Conservation (phyloP, 2,329 filamentous ascomycete species). For the Beauveria varroae region DNA sequence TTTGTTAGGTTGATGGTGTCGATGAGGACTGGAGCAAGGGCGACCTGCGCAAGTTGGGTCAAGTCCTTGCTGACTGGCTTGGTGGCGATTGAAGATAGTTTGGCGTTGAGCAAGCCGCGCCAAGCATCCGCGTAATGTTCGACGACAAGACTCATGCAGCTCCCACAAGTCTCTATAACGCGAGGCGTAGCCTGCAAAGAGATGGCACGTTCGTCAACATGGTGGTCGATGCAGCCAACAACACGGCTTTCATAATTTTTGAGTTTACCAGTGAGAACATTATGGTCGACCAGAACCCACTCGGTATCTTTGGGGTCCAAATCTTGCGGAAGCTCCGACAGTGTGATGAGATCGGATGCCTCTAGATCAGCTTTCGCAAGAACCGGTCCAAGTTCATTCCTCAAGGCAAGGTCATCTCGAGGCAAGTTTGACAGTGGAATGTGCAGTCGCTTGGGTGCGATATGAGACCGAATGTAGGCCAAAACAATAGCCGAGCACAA, state of each 20-base stretch:
- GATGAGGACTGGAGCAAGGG: slow-evolving; percentile 63
- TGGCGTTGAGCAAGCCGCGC: slow-evolving; percentile 35
- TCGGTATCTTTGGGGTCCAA: slow-evolving; percentile 48
- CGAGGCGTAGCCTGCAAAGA: slow-evolving; percentile 42
- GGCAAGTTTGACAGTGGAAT: slow-evolving; percentile 69
- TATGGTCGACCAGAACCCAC: slow-evolving; percentile 78
- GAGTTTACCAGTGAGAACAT: slow-evolving; percentile 58
- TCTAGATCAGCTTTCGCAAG: slow-evolving; percentile 53
- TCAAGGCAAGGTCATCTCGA: slow-evolving; percentile 58
- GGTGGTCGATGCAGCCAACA: slow-evolving; percentile 67
- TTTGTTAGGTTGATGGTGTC: slow-evolving; percentile 62
- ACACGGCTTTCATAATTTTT: slow-evolving; percentile 45
- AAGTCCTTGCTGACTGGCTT: slow-evolving; percentile 30
- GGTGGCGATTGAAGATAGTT: neutral
- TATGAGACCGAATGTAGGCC: slow-evolving; percentile 63
- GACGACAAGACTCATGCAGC: slow-evolving; percentile 64
- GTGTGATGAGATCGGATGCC: slow-evolving; percentile 55
- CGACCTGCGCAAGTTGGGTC: slow-evolving; percentile 56
- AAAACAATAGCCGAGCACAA: slow-evolving; percentile 66
- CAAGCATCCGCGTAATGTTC: slow-evolving; percentile 51
- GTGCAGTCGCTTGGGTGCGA: slow-evolving; percentile 48
- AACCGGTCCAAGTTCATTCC: slow-evolving; percentile 63
- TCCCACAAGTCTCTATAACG: slow-evolving; percentile 59
- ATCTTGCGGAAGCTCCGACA: slow-evolving; percentile 38
- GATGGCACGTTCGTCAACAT: slow-evolving; percentile 61